phyloP scores from a whole-genome alignment of 495 filamentous ascomycete genomes.

The Daldinia childiae region DNA sequence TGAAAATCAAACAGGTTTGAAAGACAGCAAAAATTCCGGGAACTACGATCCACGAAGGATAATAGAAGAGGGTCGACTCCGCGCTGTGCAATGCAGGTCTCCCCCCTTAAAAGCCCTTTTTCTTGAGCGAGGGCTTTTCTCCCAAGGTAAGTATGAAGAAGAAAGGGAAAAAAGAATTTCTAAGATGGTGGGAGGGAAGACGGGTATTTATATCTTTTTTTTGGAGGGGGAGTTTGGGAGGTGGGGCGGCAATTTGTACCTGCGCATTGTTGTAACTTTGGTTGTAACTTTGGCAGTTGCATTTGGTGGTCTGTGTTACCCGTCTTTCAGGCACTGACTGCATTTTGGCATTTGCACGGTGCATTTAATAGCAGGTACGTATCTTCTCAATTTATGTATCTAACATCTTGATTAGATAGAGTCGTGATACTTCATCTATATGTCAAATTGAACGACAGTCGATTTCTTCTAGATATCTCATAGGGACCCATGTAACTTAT shows the following conservation, averaged over 20 bases:
- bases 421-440: background rate
- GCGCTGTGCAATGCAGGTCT: conserved; percentile 83
- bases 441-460: background rate
- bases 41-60: conserved; percentile 60
- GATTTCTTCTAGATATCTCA: background rate
- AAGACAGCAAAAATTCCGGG: conserved; percentile 19
- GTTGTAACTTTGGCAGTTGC: background rate
- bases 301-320: too few species aligned
- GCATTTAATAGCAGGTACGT: background rate
- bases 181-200: conserved; percentile 10
- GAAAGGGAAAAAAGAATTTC: conserved; percentile 4
- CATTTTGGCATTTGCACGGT: too few species aligned
- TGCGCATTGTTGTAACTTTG: background rate
- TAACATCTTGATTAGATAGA: background rate
- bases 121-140: conserved; percentile 67
- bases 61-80: conserved; percentile 72
- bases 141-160: conserved; percentile 78
- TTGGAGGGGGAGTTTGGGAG: background rate
- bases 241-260: background rate
- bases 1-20: conserved; percentile 11
- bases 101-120: conserved; percentile 66
- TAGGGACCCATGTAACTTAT: background rate
- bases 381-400: background rate
- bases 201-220: conserved; percentile 10
- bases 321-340: too few species aligned